Evolutionary conservation across 345 rosid genomes (phyloP), one percentile per base, ranked within the genome.

Genomic region (Arabidopsis suecica): DNA sequence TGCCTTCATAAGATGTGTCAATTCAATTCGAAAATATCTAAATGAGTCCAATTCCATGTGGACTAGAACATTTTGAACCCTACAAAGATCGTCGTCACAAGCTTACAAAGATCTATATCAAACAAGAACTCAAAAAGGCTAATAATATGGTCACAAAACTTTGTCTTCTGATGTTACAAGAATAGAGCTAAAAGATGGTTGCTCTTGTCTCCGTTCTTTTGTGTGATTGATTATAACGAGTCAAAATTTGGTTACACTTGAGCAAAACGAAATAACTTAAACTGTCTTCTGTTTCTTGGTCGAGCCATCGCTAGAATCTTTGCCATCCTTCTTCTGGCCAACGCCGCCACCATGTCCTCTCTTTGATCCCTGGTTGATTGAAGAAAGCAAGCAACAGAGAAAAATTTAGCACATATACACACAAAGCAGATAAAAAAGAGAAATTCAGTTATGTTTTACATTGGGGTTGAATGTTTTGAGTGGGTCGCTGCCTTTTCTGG

Each of bases 401-500:
- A 33, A 6, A 5, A 7, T 9, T 71, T 45, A 69, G 37, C 37
- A 55, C 28, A 23, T 10, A 69, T 61, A 61, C 3, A 38, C 10
- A 48, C 7, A 49, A 7, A 76, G 56, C 37, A 60, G 45, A 59
- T 45, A 63, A 54, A 53, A 14, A 6, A 0, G 22, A 62, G 41
- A 30, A 6, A 28, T 10, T 37, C 49, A 42, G 36, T 16, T 25
- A 25, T 34, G 58, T n/a, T 38, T 25, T 71, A 78, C 81, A 65
- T 72, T 71, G 63, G 77, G 58, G 45, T 28, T 78, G 67, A 80
- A 80, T 16, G 83, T 70, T 76, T 80, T 80, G 56, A 80, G 89
- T 25, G 96, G 97, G 62, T 94, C 92, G 47, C 73, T 69, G 75
- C 74, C 83, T 82, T 80, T 88, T 58, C 85, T 78, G 22, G 59